These are phyloP conservation scores for Phytophthora idaei DNA, from an alignment of 352 stramenopile genomes.

Conservation along the genomic window DNA sequence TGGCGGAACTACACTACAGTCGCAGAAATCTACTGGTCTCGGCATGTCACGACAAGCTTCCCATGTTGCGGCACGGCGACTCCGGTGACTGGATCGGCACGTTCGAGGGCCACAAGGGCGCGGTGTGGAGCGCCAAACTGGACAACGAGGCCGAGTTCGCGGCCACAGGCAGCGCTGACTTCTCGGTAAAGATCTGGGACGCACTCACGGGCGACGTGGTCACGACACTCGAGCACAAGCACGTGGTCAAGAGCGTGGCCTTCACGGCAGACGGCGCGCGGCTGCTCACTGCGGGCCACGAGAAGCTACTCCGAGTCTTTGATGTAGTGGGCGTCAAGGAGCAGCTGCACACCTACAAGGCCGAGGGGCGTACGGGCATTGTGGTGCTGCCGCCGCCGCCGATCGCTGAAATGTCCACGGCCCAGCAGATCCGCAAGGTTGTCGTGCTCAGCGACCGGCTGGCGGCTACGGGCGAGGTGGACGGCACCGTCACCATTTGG, in stretches of 20 bases:
- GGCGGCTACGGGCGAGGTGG: constrained; percentile 74
- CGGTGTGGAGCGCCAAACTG: constrained; percentile 92
- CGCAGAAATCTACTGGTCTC: constrained; percentile 75
- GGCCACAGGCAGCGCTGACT: constrained; percentile 94
- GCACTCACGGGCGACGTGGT: constrained; percentile 94
- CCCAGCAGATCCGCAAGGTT: constrained; percentile 82
- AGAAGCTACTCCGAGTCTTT: constrained; percentile 95
- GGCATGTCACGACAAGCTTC: constrained; percentile 88
- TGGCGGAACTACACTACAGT: constrained; percentile 83
- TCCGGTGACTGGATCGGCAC: constrained; percentile 97
- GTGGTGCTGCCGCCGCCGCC: constrained; percentile 52
- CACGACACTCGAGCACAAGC: constrained; percentile 94
- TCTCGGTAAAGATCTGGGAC: constrained; percentile 97
- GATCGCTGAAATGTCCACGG: constrained; percentile 58
- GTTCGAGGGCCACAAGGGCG: constrained; percentile 97
- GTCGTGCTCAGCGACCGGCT: constrained; percentile 59
- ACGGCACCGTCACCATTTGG: constrained; percentile 77
- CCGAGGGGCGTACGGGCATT: constrained; percentile 67
- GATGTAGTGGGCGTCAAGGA: constrained; percentile 75
- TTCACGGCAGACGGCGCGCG: constrained; percentile 89
- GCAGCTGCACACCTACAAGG: constrained; percentile 60
- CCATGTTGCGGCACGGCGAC: constrained; percentile 84
- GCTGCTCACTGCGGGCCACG: constrained; percentile 94
- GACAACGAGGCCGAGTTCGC: constrained; percentile 84
- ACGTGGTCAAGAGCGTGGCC: constrained; percentile 97